Evolutionary conservation across 306 rosid genomes (phyloP), one percentile per base, ranked within the genome.

Genomic region (Inga oerstediana): DNA sequence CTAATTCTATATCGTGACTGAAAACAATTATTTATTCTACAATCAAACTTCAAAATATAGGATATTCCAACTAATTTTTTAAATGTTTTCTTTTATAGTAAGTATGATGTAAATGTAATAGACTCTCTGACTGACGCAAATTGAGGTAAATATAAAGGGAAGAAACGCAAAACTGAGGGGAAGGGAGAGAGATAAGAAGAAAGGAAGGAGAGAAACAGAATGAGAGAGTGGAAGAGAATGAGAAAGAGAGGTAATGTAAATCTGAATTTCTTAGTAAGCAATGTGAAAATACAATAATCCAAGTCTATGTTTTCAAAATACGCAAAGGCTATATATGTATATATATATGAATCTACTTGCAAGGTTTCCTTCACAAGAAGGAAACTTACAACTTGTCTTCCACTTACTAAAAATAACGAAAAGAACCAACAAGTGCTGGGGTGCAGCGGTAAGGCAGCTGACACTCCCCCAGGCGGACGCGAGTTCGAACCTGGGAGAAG

Each of bases 11-110:
- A 59, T 76, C 44, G 65, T 67, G 39, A 44, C 66, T 4, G 41
- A 41, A 79, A 66, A 62, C n/a, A 72, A 79, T 4, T 79, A 67
- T 41, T 59, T 51, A 52, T 59, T 32, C 51, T 82, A 37, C 30
- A 30, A 67, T 16, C 52, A 77, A 81, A 54, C 80, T 56, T 51
- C 66, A 58, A 61, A 49, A 0, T 6, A 43, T 72, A 37, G 79
- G 77, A 72, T 80, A 77, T 51, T 62, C 80, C 73, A 48, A 20
- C 37, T 32, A 10, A 3, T 45, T 32, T 59, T 35, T 68, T 48
- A 20, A 17, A 52, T 49, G 54, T 49, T 49, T 49, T 49, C 8
- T 52, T 52, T 52, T 52, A 16, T 52, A 52, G n/a, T 52, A 52
- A 52, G 17, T 52, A 16, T 17, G 58, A 52, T 52, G 58, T 52